Base-by-base conservation (phyloP, 2,329 filamentous ascomycete genomes). In the Nothophaeocryptopus gaeumannii region DNA sequence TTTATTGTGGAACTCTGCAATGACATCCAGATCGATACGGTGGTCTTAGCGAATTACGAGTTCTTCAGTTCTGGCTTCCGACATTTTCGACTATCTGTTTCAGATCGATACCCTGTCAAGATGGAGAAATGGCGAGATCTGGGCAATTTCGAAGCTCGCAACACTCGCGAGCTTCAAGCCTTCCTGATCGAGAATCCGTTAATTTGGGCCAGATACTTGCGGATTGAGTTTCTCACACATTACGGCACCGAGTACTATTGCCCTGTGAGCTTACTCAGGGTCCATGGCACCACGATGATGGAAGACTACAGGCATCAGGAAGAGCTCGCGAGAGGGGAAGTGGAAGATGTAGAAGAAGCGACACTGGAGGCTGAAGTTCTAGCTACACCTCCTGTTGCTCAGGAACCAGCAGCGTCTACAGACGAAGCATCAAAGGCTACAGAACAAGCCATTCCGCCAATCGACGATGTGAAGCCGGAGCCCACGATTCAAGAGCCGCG, bases 51-150 rank as follows among this genome's bases (percentile, higher is more conserved):
- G 54, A 99, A 99, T 68, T 99, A 95, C 63, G 93, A 99, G 69
- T 99, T 99, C 75, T 99, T 99, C 75, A 96, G 90, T 47, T 96
- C 90, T 66, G 96, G 95, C 80, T 88, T 97, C 61, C 86, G 90
- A 45, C 87, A 85, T 40, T 96, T 99, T 68, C 81, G 88, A 44
- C 83, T 97, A 59, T 95, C 89, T 66, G 92, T 96, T 40, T 95
- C 91, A 50, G 93, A 97, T 72, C 84, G 89, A 49, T 97, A 96
- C 69, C 93, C 93, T 0, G 88, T 93, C 46, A 97, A 96, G 70
- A 71, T 82, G 48, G 91, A 96, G 42, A 89, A 93, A 60, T 99
- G 93, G 93, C 89, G 86, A 58, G 84, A 89, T 37, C 69, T 97
- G 39, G 93, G 90, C 5, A 86, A 84, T 0, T 97, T 93, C 59